Conservation (phyloP, 2,329 filamentous ascomycete genomes). For the Colletotrichum filicis region DNA sequence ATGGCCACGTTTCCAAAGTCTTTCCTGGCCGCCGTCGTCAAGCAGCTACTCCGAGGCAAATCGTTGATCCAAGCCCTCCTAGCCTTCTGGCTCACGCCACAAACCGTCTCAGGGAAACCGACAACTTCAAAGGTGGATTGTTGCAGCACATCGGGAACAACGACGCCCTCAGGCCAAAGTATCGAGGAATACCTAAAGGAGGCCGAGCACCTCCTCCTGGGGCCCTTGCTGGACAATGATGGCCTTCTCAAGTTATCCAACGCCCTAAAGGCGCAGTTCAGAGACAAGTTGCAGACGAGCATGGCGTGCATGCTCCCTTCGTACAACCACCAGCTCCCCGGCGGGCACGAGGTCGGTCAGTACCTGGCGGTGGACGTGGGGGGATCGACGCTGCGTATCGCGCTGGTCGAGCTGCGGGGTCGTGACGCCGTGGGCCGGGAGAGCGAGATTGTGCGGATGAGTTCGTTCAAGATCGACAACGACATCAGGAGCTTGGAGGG, state of each 20-base stretch:
- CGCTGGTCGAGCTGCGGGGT: conserved; percentile 69
- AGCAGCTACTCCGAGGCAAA: conserved; percentile 68
- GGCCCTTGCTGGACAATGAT: conserved; percentile 56
- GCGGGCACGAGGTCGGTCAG: conserved; percentile 67
- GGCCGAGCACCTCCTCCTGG: conserved; percentile 63
- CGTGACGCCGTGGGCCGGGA: conserved; percentile 49
- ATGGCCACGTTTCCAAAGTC: conserved; percentile 68
- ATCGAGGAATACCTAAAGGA: conserved; percentile 66
- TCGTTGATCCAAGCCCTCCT: conserved; percentile 68
- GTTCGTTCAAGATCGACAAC: conserved; percentile 66
- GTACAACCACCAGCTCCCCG: conserved; percentile 72
- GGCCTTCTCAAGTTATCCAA: conserved; percentile 58
- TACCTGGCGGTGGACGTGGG: conserved; percentile 76
- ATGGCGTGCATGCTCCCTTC: conserved; percentile 73
- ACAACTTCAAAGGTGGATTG: conserved; percentile 9
- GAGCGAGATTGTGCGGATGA: conserved; percentile 64
- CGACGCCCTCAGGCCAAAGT: conserved; percentile 42
- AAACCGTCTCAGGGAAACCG: conserved; percentile 23
- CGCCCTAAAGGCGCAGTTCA: conserved; percentile 65
- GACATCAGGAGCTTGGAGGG: conserved; percentile 68
- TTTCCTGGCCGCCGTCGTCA: conserved; percentile 65
- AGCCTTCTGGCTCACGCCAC: conserved; percentile 34
- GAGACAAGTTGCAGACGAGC: conserved; percentile 62
- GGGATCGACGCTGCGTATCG: conserved; percentile 74
- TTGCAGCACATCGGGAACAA: conserved; percentile 25